Base-by-base conservation (phyloP, 2,329 filamentous ascomycete genomes). In the Paecilomyces fulvus region DNA sequence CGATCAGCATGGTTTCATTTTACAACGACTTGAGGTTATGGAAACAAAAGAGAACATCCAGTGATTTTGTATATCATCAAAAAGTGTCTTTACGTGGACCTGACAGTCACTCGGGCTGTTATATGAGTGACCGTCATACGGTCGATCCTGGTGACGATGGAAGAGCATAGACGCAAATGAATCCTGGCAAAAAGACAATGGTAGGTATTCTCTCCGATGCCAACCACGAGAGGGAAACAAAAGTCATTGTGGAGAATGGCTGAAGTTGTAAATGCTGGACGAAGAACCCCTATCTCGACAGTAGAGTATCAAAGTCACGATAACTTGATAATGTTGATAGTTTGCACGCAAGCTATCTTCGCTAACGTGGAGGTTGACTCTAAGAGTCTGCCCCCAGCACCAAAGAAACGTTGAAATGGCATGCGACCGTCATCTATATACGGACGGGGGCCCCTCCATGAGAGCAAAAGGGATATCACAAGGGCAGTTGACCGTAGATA, bases 1-100 rank as follows among this genome's bases (percentile, higher is more conserved):
- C 53, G 21, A 58, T 66, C 54, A 61, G 64, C 58, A 61, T 54
- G 50, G 52, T 43, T 37, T 20, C 46, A 28, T 30, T 53, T 58
- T 49, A 55, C 53, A 53, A 25, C 37, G 5, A 23, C 21, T 21
- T 49, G 23, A 49, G 5, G 6, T 28, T 28, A 49, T 49, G 10
- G 12, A 48, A 49, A 11, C 12, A 12, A 11, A 20, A n/a, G 3
- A n/a, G 9, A 49, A 20, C 14, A 21, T 17, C 17, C 12, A 17
- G 33, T 23, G 25, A 14, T 20, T 7, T 14, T 10, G 20, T 25
- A 49, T 28, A 10, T 49, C 8, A 7, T 17, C 6, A 17, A n/a
- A 43, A 43, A 6, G 37, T 9, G 7, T 17, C 7, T n/a, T 17
- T 17, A 43, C 9, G 17, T 43, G 37, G n/a, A 9, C 9, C n/a